These are phyloP conservation scores for Pharnaceum exiguum DNA, from an alignment of 148 eudicot species.

Conservation along the genomic window DNA sequence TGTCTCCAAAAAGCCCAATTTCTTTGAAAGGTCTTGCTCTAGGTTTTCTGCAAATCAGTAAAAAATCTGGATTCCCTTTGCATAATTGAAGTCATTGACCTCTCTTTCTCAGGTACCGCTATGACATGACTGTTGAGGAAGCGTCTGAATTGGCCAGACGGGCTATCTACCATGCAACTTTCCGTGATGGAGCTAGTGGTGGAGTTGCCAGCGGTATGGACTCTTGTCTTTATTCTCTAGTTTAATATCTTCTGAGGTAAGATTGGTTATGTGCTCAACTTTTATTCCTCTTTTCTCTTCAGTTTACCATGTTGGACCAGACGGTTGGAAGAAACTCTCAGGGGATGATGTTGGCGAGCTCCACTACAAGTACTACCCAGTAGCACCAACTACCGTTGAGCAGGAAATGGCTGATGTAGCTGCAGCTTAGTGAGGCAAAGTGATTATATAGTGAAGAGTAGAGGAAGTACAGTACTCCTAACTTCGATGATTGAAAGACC, in stretches of 20 bases:
- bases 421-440: conserved; percentile 20
- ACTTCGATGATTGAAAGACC: too few species aligned
- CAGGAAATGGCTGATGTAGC: conserved; percentile 80
- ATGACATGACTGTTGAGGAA: conserved; percentile 75
- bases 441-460: too few species aligned
- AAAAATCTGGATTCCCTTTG: background rate
- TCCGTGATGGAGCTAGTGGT: conserved; percentile 99
- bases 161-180: conserved; percentile 88
- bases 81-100: background rate
- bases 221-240: background rate
- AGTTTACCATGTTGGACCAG: conserved; percentile 88
- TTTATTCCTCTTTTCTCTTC: conserved; percentile 8
- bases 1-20: too few species aligned
- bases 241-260: background rate
- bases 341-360: conserved; percentile 97
- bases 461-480: too few species aligned
- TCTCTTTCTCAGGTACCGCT: conserved; percentile 42
- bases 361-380: conserved; percentile 77
- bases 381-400: conserved; percentile 49
- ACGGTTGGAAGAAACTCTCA: conserved; percentile 86
- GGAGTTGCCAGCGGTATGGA: conserved; percentile 86
- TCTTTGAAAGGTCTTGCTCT: too few species aligned
- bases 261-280: background rate
- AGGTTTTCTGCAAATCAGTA: too few species aligned
- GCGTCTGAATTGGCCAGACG: conserved; percentile 88